These are phyloP conservation scores for Fusarium marasasianum DNA, from an alignment of 2,329 filamentous ascomycete species.

Conservation along the genomic window DNA sequence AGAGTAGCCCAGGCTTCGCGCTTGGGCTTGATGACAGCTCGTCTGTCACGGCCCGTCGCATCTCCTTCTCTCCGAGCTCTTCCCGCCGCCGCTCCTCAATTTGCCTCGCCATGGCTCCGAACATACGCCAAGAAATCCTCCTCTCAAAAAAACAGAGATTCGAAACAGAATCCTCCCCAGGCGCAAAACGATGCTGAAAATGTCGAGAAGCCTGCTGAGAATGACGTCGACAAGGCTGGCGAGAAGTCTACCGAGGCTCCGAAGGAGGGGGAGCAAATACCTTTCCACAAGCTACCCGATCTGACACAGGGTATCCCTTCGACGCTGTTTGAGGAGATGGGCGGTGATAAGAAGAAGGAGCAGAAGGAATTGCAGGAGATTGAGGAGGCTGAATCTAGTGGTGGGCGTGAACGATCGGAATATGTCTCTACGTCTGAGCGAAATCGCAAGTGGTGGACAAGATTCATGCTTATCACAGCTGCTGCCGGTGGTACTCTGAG, in stretches of 20 bases:
- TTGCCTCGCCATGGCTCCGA: constrained; percentile 44
- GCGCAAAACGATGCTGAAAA: constrained; percentile 29
- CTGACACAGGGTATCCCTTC: constrained; percentile 95
- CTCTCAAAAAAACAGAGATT: constrained; percentile 10
- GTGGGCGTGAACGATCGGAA: constrained; percentile 63
- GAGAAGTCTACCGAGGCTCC: constrained; percentile 41
- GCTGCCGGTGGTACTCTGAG: constrained; percentile 65
- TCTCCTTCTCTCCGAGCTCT: constrained; percentile 40
- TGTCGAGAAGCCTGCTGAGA: constrained; percentile 27
- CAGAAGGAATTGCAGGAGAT: constrained; percentile 48
- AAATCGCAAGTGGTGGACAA: constrained; percentile 78
- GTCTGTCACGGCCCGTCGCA: constrained; percentile 41
- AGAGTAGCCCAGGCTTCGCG: constrained; percentile 47
- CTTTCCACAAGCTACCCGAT: constrained; percentile 81
- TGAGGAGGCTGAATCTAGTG: constrained; percentile 49
- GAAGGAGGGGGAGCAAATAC: constrained; percentile 54
- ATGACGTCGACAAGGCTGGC: constrained; percentile 33
- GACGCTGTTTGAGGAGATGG: constrained; percentile 81
- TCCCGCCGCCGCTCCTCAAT: constrained; percentile 28
- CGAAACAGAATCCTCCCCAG: constrained; percentile 30
- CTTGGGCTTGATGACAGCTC: constrained; percentile 46
- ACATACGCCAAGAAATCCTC: constrained; percentile 40
- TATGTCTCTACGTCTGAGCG: constrained; percentile 93
- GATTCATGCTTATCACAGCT: constrained; percentile 74
- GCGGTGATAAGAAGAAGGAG: constrained; percentile 50